Evolutionary conservation across 345 rosid genomes (phyloP).

Genomic region (Murraya paniculata): DNA sequence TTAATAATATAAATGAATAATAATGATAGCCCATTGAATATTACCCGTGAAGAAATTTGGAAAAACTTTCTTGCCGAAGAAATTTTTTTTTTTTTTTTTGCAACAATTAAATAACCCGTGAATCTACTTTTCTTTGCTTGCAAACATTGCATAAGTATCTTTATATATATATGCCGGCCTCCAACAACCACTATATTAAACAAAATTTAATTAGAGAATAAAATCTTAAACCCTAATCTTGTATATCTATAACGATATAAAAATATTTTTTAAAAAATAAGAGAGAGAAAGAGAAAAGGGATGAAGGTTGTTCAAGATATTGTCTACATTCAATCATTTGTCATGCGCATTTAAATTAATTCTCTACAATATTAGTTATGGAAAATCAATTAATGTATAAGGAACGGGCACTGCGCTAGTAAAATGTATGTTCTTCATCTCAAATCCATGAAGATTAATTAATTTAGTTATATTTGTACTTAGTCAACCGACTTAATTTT

Average conservation of each 20-base stretch:
- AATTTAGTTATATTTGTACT: neutral
- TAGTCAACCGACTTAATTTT: slow-evolving; percentile 2
- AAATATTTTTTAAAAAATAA: neutral
- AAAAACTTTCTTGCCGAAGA: neutral
- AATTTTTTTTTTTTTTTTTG: neutral
- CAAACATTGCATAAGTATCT: slow-evolving; percentile 17
- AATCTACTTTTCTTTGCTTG: slow-evolving; percentile 18
- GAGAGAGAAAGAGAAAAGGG: neutral
- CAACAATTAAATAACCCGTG: neutral
- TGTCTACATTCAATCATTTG: slow-evolving; percentile 27
- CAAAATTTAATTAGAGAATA: slow-evolving; percentile 14
- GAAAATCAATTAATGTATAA: neutral
- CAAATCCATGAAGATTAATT: neutral
- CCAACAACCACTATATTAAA: slow-evolving; percentile 26
- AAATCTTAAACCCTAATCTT: slow-evolving; percentile 23
- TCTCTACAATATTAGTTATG: neutral
- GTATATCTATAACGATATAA: neutral
- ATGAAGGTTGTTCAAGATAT: neutral
- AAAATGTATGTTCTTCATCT: slow-evolving; percentile 2
- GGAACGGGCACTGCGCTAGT: neutral
- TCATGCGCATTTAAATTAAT: neutral
- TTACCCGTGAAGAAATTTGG: slow-evolving; percentile 9
- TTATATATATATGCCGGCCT: slow-evolving; percentile 19
- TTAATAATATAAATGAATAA: neutral
- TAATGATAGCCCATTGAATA: neutral